These are phyloP conservation scores for Huiozyma naganishii DNA, from an alignment of 805 yeast species.

Conservation along the genomic window DNA sequence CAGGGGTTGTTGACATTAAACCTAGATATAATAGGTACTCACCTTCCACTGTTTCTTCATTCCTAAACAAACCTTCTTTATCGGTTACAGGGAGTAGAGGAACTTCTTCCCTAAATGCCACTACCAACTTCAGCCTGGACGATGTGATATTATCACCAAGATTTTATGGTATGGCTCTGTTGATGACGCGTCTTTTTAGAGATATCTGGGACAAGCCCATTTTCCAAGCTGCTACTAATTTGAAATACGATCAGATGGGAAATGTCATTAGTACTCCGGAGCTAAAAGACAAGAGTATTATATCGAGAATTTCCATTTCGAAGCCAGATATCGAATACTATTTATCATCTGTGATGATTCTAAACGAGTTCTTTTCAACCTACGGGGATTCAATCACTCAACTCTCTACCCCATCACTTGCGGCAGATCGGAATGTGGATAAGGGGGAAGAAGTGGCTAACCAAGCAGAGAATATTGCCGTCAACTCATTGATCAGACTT, in stretches of 20 bases:
- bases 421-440: conserved; percentile 32
- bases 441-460: conserved; percentile 52
- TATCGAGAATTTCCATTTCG: conserved; percentile 18
- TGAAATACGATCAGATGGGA: conserved; percentile 5
- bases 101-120: conserved; percentile 4
- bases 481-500: conserved; percentile 64
- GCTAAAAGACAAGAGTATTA: conserved; percentile 9
- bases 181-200: conserved; percentile 68
- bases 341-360: conserved; percentile 57
- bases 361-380: conserved; percentile 58
- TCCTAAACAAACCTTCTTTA: conserved; percentile 16
- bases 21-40: conserved; percentile 30
- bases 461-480: conserved; percentile 87
- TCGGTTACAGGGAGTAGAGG: conserved; percentile 14
- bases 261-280: conserved; percentile 2
- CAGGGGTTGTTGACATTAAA: conserved; percentile 33
- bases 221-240: conserved; percentile 32
- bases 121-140: conserved; percentile 34
- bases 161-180: conserved; percentile 76
- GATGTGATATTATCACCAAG: conserved; percentile 85
- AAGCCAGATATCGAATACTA: conserved; percentile 50
- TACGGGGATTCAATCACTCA: conserved; percentile 38
- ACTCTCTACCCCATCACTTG: conserved; percentile 33
- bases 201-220: conserved; percentile 70
- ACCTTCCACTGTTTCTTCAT: conserved; percentile 21